Evolutionary conservation across 805 yeast species (phyloP).

Genomic region (Saccharomycopsis malanga): DNA sequence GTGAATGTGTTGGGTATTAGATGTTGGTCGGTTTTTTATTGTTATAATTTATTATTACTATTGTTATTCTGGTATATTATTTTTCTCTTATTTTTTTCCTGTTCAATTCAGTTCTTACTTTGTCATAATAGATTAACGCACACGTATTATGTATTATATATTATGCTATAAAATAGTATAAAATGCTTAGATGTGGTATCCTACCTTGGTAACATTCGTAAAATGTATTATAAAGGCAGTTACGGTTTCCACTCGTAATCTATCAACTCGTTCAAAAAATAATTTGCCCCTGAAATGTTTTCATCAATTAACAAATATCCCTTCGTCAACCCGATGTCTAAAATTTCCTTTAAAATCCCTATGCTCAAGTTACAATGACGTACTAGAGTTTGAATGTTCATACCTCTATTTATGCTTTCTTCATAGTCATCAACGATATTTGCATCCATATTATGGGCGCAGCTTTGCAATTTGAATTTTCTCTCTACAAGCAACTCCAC

Average conservation of each 20-base stretch:
- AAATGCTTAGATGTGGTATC: too few species aligned
- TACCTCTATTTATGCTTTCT: conserved; percentile 25
- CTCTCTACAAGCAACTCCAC: conserved; percentile 29
- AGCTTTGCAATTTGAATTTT: conserved; percentile 26
- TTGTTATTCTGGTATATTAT: too few species aligned
- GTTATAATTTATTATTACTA: too few species aligned
- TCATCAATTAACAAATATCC: conserved; percentile 63
- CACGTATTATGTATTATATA: too few species aligned
- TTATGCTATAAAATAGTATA: too few species aligned
- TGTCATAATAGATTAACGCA: too few species aligned
- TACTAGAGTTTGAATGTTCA: conserved; percentile 36
- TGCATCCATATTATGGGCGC: conserved; percentile 29
- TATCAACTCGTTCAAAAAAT: conserved; percentile 41
- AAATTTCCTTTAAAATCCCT: conserved; percentile 56
- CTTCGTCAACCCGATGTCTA: conserved; percentile 47
- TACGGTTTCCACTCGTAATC: conserved; percentile 11
- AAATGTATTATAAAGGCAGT: too few species aligned
- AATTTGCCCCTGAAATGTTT: conserved; percentile 58
- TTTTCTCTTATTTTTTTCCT: too few species aligned
- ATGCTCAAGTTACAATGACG: conserved; percentile 56
- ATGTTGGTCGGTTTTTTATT: too few species aligned
- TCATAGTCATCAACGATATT: conserved; percentile 25
- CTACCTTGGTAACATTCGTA: too few species aligned
- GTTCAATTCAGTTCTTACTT: too few species aligned
- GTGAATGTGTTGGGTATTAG: too few species aligned